A percentile compares a stretch with the other conserved stretches of the same genome.
These are phyloP conservation scores for Saturnispora hagleri DNA, from an alignment of 805 yeast genomes.

Conservation along the genomic window DNA sequence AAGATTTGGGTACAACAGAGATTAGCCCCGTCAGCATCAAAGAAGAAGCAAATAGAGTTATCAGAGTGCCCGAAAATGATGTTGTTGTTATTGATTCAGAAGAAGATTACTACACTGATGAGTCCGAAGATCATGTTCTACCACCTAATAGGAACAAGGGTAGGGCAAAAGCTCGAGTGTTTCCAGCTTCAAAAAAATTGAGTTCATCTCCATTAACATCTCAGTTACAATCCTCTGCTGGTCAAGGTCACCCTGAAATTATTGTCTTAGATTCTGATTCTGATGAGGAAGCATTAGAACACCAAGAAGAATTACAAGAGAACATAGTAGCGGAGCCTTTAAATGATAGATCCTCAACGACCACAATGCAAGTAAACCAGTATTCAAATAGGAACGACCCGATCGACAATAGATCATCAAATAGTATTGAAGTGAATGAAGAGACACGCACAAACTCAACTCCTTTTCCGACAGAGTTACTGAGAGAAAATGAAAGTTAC, in stretches of 20 bases:
- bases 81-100: constrained; percentile 9
- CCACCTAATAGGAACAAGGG: neutral
- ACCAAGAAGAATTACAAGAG: neutral
- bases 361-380: neutral
- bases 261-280: constrained; percentile 3
- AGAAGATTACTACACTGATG: neutral
- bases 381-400: neutral
- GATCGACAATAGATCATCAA: neutral
- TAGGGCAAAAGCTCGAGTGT: neutral
- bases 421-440: neutral
- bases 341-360: neutral
- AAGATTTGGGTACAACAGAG: neutral
- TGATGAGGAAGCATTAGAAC: neutral
- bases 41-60: constrained; percentile 9
- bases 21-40: constrained; percentile 2
- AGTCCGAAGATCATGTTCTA: neutral
- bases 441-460: neutral
- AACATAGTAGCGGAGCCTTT: neutral
- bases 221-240: neutral
- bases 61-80: constrained; percentile 3
- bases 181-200: neutral
- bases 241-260: neutral
- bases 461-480: neutral
- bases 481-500: neutral
- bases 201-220: neutral